phyloP scores from a whole-genome alignment of 2,329 filamentous ascomycete species.

The Chaetomium olivaceum region DNA sequence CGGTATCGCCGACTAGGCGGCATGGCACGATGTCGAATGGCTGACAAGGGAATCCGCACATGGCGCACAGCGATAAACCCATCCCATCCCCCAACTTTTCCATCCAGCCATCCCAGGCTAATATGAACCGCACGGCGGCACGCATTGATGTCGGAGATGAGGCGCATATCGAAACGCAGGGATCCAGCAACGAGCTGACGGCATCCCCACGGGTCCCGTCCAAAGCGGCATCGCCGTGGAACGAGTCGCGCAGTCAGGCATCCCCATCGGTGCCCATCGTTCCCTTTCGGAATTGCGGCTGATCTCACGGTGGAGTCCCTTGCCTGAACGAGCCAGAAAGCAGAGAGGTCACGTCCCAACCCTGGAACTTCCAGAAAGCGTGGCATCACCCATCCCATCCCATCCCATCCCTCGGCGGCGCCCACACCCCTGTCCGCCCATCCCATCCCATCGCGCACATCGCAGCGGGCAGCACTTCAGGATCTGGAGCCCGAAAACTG shows the following conservation, averaged over 20 bases:
- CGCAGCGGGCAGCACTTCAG: slow-evolving; percentile 11
- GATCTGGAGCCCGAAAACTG: slow-evolving; percentile 17
- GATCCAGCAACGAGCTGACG: slow-evolving; percentile 21
- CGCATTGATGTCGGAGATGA: slow-evolving; percentile 45
- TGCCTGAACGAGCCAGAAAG: slow-evolving; percentile 4
- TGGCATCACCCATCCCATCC: neutral
- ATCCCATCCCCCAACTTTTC: neutral
- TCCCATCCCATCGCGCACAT: neutral
- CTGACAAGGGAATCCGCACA: slow-evolving; percentile 13
- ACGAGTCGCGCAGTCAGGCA: neutral
- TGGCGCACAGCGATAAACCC: slow-evolving; percentile 14
- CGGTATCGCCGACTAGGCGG: slow-evolving; percentile 1
- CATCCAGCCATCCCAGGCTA: neutral
- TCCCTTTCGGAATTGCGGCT: slow-evolving; percentile 21
- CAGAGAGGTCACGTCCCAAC: neutral
- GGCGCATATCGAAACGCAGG: slow-evolving; percentile 33
- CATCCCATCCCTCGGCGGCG: too few species aligned
- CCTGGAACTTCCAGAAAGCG: slow-evolving; percentile 7
- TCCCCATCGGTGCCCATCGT: neutral
- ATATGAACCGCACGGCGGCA: slow-evolving; percentile 16
- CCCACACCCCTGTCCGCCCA: too few species aligned
- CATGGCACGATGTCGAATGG: slow-evolving; percentile 27
- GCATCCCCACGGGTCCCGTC: neutral
- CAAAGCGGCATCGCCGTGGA: neutral
- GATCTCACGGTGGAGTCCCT: slow-evolving; percentile 6